These are phyloP conservation scores for Leucocoprinus leucothites DNA, from an alignment of 768 basidiomycete species.

Conservation along the genomic window DNA sequence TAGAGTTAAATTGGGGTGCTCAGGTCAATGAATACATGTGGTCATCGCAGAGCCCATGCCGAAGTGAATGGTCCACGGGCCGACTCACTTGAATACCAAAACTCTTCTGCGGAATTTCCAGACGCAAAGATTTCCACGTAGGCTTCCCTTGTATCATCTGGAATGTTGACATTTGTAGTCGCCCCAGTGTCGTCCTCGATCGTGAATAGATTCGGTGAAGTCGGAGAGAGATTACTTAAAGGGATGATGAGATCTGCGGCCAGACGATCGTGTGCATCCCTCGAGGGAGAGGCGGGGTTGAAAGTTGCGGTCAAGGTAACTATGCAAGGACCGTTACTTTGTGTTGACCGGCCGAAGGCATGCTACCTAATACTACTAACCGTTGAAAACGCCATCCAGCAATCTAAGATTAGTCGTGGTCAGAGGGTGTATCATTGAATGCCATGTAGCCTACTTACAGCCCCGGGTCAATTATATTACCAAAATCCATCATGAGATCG, in stretches of 20 bases:
- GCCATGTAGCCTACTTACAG: not conserved
- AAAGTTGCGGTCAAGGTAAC: too few relatives aligned
- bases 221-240: slow-evolving; percentile 47
- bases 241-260: slow-evolving; percentile 56
- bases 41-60: not conserved
- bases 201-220: slow-evolving; percentile 38
- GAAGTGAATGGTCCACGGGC: not conserved
- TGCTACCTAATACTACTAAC: too few relatives aligned
- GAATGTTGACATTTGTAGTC: slow-evolving; percentile 45
- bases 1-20: not conserved
- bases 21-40: not conserved
- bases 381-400: too few relatives aligned
- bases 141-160: slow-evolving; percentile 48
- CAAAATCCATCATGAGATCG: too few relatives aligned
- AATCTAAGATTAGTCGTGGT: too few relatives aligned
- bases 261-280: slow-evolving; percentile 12
- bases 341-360: too few relatives aligned
- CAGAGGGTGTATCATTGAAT: too few relatives aligned
- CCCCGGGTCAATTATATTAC: too few relatives aligned
- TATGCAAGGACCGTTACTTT: too few relatives aligned
- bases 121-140: slow-evolving; percentile 54
- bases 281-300: too few relatives aligned
- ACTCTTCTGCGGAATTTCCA: slow-evolving; percentile 58
- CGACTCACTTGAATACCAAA: slow-evolving; percentile 47
- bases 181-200: slow-evolving; percentile 23